These are phyloP conservation scores for Xylaria longipes DNA, from an alignment of 495 filamentous ascomycete species.

Conservation along the genomic window DNA sequence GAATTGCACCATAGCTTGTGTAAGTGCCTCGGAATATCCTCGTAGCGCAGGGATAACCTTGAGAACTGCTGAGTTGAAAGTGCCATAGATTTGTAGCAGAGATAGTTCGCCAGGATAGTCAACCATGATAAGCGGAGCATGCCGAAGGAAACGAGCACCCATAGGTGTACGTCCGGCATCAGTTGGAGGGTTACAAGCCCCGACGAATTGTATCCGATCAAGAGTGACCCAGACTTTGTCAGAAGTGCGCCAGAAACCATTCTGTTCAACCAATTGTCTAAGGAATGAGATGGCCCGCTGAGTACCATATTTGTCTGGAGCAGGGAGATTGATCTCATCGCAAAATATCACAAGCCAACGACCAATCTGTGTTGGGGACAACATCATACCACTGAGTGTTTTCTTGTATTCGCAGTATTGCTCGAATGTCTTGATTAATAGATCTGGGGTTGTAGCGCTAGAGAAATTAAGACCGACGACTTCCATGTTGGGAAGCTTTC, in stretches of 20 bases:
- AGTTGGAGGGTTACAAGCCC: conserved; percentile 98
- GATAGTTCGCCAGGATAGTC: conserved; percentile 97
- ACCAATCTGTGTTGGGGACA: conserved; percentile 95
- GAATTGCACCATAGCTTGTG: conserved; percentile 96
- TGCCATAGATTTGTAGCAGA: conserved; percentile 95
- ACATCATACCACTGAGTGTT: conserved; percentile 92
- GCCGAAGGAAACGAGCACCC: conserved; percentile 89
- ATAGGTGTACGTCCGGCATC: conserved; percentile 95
- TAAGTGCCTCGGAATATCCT: conserved; percentile 91
- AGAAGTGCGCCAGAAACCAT: conserved; percentile 97
- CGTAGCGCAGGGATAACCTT: conserved; percentile 96
- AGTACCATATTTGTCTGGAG: conserved; percentile 96
- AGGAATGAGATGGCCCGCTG: conserved; percentile 97
- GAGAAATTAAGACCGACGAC: conserved; percentile 99
- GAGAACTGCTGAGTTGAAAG: conserved; percentile 94
- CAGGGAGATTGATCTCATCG: conserved; percentile 99
- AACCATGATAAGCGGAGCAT: conserved; percentile 97
- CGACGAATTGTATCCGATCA: conserved; percentile 98
- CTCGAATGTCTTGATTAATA: conserved; percentile 98
- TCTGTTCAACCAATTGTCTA: conserved; percentile 95
- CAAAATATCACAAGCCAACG: conserved; percentile 99
- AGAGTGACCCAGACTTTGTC: conserved; percentile 98
- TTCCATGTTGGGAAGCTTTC: conserved; percentile 98
- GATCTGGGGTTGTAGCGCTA: conserved; percentile 94
- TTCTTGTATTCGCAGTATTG: conserved; percentile 99